Conservation (phyloP, 202 grass and related monocot genomes). For the Cymbopogon flexuosus region DNA sequence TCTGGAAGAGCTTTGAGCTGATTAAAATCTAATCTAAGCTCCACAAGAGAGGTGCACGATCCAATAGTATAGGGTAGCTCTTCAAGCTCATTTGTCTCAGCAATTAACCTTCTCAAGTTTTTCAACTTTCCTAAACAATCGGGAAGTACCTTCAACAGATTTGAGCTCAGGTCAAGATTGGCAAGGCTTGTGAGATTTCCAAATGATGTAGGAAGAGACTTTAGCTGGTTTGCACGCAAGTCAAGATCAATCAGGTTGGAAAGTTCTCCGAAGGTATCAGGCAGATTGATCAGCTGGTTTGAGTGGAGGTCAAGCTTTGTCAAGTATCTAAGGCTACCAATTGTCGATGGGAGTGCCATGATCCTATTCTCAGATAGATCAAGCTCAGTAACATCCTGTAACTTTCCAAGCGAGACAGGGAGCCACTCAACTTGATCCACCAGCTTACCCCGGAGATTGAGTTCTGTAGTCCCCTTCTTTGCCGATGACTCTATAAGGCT, state of each 20-base stretch:
- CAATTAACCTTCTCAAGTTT: constrained; percentile 70
- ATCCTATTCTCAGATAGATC: constrained; percentile 88
- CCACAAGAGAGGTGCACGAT: constrained; percentile 63
- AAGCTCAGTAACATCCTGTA: constrained; percentile 65
- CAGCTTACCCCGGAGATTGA: constrained; percentile 80
- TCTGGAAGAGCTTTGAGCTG: constrained; percentile 88
- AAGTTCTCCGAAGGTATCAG: constrained; percentile 76
- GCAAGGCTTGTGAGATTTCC: constrained; percentile 62
- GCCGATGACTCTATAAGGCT: constrained; percentile 87
- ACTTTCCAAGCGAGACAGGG: constrained; percentile 83
- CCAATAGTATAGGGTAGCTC: constrained; percentile 93
- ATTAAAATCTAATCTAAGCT: constrained; percentile 88
- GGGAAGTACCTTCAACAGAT: constrained; percentile 57
- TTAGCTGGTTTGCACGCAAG: constrained; percentile 65
- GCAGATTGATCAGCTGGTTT: constrained; percentile 76
- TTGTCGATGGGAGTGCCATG: constrained; percentile 63
- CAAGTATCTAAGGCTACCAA: constrained; percentile 71
- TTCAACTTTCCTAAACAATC: constrained; percentile 71
- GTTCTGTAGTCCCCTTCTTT: constrained; percentile 59
- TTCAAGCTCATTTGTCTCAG: constrained; percentile 84
- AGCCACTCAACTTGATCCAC: constrained; percentile 95
- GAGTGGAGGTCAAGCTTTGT: constrained; percentile 87
- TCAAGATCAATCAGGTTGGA: constrained; percentile 68
- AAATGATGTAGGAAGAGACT: constrained; percentile 71
- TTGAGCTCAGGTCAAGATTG: constrained; percentile 80